These are phyloP conservation scores for Petrea volubilis DNA, from an alignment of 257 asterid species.

Conservation along the genomic window DNA sequence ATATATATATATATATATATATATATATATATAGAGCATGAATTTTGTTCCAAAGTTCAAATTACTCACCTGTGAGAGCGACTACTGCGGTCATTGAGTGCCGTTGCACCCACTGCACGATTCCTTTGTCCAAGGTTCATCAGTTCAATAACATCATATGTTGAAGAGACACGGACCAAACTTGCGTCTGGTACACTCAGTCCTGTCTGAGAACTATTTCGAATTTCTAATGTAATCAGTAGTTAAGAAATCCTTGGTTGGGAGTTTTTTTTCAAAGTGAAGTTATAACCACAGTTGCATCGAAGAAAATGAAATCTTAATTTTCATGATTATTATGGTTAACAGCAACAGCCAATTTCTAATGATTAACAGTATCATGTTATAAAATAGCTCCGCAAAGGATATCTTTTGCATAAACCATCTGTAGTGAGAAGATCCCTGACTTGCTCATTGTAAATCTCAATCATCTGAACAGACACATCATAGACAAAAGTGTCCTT, in stretches of 20 bases:
- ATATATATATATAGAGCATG: no score
- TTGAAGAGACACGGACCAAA: conserved; percentile 63
- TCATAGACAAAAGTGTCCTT: conserved; percentile 73
- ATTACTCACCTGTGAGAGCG: conserved; percentile 85
- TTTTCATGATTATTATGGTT: background rate
- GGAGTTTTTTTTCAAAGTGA: background rate
- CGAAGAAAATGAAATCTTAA: background rate
- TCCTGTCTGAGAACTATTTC: conserved; percentile 90
- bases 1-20: no score
- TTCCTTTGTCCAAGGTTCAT: conserved; percentile 85
- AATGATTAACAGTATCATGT: background rate
- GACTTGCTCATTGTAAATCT: conserved; percentile 96
- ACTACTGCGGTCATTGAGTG: conserved; percentile 98
- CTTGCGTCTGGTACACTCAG: conserved; percentile 91
- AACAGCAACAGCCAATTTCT: background rate
- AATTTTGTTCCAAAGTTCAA: no score
- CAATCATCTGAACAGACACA: conserved; percentile 95
- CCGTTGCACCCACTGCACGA: conserved; percentile 95
- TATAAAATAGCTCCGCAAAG: conserved; percentile 33
- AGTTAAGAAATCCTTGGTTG: conserved; percentile 46
- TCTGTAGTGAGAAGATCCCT: conserved; percentile 82
- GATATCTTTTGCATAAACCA: conserved; percentile 90
- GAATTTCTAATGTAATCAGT: conserved; percentile 74
- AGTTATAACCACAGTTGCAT: background rate
- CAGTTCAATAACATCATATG: conserved; percentile 73